phyloP scores from a whole-genome alignment of 148 eudicot genomes.

The Gaultheria prostrata region DNA sequence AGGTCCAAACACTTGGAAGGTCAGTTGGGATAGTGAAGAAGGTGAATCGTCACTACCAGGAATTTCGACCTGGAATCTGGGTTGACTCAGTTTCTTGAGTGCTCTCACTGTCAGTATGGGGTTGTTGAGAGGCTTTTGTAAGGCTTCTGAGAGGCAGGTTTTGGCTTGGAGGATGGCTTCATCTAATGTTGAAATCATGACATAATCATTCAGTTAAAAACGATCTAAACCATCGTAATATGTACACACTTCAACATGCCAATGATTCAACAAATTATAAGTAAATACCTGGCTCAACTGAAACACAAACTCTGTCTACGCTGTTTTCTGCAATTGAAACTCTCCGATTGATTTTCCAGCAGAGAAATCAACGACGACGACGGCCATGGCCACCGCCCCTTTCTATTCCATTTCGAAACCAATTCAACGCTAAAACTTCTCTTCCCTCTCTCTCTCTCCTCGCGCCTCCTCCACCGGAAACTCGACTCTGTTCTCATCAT shows the following conservation, averaged over 20 bases:
- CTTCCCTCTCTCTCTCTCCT: too few species aligned
- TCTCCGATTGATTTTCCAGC: neutral
- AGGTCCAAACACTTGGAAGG: constrained; percentile 53
- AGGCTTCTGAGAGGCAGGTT: constrained; percentile 56
- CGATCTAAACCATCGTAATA: too few species aligned
- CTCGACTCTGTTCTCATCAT: neutral
- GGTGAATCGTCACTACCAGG: constrained; percentile 74
- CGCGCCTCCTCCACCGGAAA: constrained; percentile 4
- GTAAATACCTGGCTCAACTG: too few species aligned
- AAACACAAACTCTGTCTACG: too few species aligned
- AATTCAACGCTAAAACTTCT: neutral
- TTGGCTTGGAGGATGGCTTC: constrained; percentile 88
- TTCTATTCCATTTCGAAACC: constrained; percentile 6
- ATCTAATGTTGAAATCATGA: too few species aligned
- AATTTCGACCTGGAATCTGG: constrained; percentile 72
- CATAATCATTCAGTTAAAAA: too few species aligned
- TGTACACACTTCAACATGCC: too few species aligned
- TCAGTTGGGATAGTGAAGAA: constrained; percentile 50
- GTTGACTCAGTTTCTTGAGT: constrained; percentile 69
- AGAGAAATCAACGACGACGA: too few species aligned
- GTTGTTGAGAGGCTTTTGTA: constrained; percentile 75
- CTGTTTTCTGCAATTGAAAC: too few species aligned
- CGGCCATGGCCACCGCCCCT: constrained; percentile 24
- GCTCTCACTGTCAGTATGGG: constrained; percentile 57
- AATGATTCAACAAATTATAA: too few species aligned